Evolutionary conservation across 2,329 filamentous ascomycete genomes (phyloP), one percentile per base, ranked within the genome.

Genomic region (Davidsoniella eucalypti): DNA sequence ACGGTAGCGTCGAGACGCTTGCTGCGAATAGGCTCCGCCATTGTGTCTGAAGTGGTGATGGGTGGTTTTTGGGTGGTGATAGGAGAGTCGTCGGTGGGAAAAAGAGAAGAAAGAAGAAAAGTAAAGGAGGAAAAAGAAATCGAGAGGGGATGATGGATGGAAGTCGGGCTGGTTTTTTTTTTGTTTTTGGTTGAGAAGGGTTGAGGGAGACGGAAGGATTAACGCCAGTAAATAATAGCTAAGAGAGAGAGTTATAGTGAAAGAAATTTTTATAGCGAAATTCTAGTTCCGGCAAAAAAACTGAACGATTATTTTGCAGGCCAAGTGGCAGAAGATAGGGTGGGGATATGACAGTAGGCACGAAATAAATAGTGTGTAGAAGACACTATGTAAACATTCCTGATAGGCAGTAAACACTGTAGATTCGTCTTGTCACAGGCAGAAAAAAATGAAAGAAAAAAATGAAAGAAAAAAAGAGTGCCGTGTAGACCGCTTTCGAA

Each of bases 21-120:
- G 65, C 75, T 76, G 66, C 74, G 75, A 63, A 79, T 79, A 56
- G 75, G 75, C 64, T 79, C 75, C 60, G 75, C 73, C 74, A 79
- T 78, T 59, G 59, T 58, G 55, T 50, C 50, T 56, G 52, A 58
- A 54, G 55, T 58, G 52, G 53, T 54, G 56, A 56, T 57, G 57
- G 50, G 52, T 51, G 54, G 52, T 50, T 52, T 23, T 40, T 36
- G 26, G 25, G 26, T 25, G 40, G 29, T 25, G 16, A 8, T 12
- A 36, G n/a, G 47, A 38, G 33, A 12, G 14, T 37, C 23, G 33
- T 42, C 36, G 12, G 46, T 25, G 26, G 38, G 58, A 59, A 59
- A 59, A 58, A 58, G 58, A 59, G 53, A 50, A 47, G 54, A 52
- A 57, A 55, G 58, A 59, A 54, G 50, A 47, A 55, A 50, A 55